Evolutionary conservation across 2,329 filamentous ascomycete species (phyloP).

Genomic region (Kalaharituber pfeilii): DNA sequence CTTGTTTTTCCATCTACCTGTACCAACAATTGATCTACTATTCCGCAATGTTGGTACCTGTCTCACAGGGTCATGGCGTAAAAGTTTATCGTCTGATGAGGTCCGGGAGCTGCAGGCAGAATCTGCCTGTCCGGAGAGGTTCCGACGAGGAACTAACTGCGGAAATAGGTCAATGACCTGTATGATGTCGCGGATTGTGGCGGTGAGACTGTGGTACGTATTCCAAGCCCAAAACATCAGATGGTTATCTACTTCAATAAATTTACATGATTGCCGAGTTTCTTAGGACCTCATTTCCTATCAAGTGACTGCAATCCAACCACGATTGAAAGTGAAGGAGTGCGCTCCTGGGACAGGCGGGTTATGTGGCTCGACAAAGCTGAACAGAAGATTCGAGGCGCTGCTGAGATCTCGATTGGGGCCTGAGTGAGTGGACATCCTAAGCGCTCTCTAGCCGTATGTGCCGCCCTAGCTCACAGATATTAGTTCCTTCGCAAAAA

Average conservation of each 20-base stretch:
- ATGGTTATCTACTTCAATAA: neutral
- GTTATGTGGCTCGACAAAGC: neutral
- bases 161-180: constrained; percentile 5
- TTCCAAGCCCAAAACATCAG: neutral
- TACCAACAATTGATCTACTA: too few relatives aligned
- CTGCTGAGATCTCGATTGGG: neutral
- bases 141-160: too few relatives aligned
- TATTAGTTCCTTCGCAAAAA: neutral
- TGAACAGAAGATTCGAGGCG: neutral
- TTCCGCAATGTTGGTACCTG: too few relatives aligned
- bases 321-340: constrained; percentile 6
- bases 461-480: too few relatives aligned
- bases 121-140: too few relatives aligned
- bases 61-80: too few relatives aligned
- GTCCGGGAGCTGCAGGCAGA: too few relatives aligned
- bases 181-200: constrained; percentile 12
- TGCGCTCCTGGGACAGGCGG: constrained; percentile 5
- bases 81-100: too few relatives aligned
- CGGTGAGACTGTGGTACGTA: constrained; percentile 9
- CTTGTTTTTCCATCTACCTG: too few relatives aligned
- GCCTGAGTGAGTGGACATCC: too few relatives aligned
- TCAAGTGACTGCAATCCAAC: constrained; percentile 3
- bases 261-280: too few relatives aligned
- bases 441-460: neutral
- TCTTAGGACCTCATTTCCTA: neutral